phyloP scores from a whole-genome alignment of 805 yeast genomes.

The Isabelozyma rhagii region DNA sequence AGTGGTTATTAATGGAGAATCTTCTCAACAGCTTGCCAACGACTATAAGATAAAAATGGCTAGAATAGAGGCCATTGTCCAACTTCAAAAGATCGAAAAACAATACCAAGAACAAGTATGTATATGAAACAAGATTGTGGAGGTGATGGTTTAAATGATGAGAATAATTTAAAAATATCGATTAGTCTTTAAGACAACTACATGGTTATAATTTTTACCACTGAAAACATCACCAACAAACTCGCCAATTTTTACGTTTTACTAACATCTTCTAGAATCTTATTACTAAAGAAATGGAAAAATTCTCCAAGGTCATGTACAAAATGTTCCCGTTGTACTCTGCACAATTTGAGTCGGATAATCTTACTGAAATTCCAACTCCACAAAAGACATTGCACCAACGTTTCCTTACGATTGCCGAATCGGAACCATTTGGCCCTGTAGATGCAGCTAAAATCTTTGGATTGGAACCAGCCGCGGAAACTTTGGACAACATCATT shows the following conservation, averaged over 20 bases:
- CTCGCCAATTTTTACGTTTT: constrained; percentile 3
- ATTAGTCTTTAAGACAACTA: constrained; percentile 79
- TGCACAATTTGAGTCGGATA: constrained; percentile 50
- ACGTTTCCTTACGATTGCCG: constrained; percentile 85
- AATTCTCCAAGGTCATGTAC: constrained; percentile 61
- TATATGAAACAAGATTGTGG: constrained; percentile 12
- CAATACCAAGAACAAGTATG: constrained; percentile 61
- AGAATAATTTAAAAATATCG: constrained; percentile 46
- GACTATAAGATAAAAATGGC: constrained; percentile 78
- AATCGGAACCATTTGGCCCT: constrained; percentile 93
- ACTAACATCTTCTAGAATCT: constrained; percentile 44
- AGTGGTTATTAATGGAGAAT: constrained; percentile 46
- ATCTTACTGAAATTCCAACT: constrained; percentile 90
- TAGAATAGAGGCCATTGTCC: constrained; percentile 84
- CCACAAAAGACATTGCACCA: constrained; percentile 80
- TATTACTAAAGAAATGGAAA: constrained; percentile 53
- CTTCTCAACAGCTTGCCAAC: constrained; percentile 73
- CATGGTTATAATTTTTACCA: constrained; percentile 47
- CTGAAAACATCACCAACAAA: constrained; percentile 12
- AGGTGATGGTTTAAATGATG: constrained; percentile 33
- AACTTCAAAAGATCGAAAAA: constrained; percentile 63
- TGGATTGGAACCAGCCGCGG: constrained; percentile 83
- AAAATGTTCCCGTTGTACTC: constrained; percentile 76
- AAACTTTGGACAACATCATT: constrained; percentile 67
- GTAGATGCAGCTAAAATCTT: constrained; percentile 87